A percentile compares a stretch with the other conserved stretches of the same genome.
Conservation (phyloP, 2,329 filamentous ascomycete species). For the Cladophialophora immunda region DNA sequence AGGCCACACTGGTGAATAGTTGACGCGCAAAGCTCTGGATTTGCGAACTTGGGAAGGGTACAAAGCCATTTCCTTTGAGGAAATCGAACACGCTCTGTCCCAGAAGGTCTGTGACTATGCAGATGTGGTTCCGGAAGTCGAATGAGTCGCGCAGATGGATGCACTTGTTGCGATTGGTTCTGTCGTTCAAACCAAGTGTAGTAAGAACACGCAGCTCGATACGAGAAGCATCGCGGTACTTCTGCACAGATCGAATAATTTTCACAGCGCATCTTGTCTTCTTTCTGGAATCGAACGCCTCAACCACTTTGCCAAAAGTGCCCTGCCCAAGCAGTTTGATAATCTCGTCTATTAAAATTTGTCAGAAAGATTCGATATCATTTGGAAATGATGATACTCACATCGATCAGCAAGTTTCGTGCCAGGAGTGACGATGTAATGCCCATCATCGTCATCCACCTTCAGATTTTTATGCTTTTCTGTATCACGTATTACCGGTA, state of each 20-base stretch:
- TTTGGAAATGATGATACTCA: conserved; percentile 59
- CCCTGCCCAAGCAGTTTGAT: conserved; percentile 91
- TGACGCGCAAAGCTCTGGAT: conserved; percentile 97
- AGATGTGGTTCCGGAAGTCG: conserved; percentile 96
- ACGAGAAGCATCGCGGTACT: conserved; percentile 93
- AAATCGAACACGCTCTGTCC: conserved; percentile 99
- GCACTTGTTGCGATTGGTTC: conserved; percentile 90
- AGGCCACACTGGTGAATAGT: conserved; percentile 96
- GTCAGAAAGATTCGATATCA: conserved; percentile 17
- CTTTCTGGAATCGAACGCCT: conserved; percentile 81
- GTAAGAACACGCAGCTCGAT: conserved; percentile 94
- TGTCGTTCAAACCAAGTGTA: conserved; percentile 90
- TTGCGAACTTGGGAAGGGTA: conserved; percentile 97
- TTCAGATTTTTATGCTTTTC: conserved; percentile 68
- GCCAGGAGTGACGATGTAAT: conserved; percentile 92
- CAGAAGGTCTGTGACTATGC: conserved; percentile 78
- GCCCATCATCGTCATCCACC: conserved; percentile 94
- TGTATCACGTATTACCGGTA: conserved; percentile 61
- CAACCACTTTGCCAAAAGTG: conserved; percentile 97
- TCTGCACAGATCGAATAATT: conserved; percentile 97
- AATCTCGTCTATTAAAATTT: conserved; percentile 75
- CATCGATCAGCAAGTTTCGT: conserved; percentile 87
- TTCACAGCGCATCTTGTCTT: conserved; percentile 91
- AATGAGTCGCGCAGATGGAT: conserved; percentile 97
- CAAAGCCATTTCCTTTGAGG: conserved; percentile 91